Percentiles rank a stretch among this genome's conserved stretches.
Evolutionary conservation across 352 stramenopile genomes (phyloP).

Genomic region (Pilasporangium apinafurcum): DNA sequence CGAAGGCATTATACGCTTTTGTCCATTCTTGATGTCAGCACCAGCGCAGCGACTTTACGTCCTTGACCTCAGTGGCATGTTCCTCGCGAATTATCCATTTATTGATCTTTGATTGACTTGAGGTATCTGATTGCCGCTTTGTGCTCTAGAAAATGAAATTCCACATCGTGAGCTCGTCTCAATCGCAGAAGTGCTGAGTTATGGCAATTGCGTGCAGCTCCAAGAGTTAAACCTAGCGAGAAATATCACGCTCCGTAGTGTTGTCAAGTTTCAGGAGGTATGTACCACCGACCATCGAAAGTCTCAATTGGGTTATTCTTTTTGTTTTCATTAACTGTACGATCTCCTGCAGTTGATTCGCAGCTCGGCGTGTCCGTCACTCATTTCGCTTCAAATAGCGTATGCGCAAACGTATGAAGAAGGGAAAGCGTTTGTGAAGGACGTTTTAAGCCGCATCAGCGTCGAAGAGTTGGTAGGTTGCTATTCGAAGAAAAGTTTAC

Average conservation of each 20-base stretch:
- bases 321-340: neutral
- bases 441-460: slow-evolving; percentile 26
- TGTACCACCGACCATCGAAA: neutral
- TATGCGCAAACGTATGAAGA: slow-evolving; percentile 38
- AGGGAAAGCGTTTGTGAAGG: slow-evolving; percentile 27
- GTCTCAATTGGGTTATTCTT: neutral
- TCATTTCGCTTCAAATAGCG: slow-evolving; percentile 35
- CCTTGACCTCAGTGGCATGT: slow-evolving; percentile 48
- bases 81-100: neutral
- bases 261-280: slow-evolving; percentile 43
- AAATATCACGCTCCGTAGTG: slow-evolving; percentile 29
- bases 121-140: neutral
- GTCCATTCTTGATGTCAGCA: slow-evolving; percentile 23
- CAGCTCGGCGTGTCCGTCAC: slow-evolving; percentile 34
- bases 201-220: slow-evolving; percentile 29
- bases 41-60: slow-evolving; percentile 18
- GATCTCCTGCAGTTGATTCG: slow-evolving; percentile 29
- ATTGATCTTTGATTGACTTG: neutral
- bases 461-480: slow-evolving; percentile 50
- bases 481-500: no score
- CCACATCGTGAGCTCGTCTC: slow-evolving; percentile 22
- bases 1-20: slow-evolving; percentile 37
- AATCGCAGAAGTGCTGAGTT: slow-evolving; percentile 33
- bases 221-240: slow-evolving; percentile 46
- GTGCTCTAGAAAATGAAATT: slow-evolving; percentile 40